These are phyloP conservation scores for Magnaporthales sp. DNA, from an alignment of 2,329 filamentous ascomycete species.

Conservation along the genomic window DNA sequence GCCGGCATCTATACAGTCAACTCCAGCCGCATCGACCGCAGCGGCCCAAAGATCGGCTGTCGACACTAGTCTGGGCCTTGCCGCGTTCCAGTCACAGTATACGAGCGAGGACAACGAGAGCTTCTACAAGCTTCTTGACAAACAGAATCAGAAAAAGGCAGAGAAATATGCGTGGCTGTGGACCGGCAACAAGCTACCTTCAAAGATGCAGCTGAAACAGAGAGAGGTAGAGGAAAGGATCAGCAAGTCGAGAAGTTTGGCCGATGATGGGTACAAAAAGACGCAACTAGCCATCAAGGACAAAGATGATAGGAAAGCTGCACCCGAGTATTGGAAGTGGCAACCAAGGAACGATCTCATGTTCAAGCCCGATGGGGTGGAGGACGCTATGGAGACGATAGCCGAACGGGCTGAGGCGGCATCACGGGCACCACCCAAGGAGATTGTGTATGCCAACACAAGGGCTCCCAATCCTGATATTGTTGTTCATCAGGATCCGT, in stretches of 20 bases:
- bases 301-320: slow-evolving; percentile 62
- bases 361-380: slow-evolving; percentile 65
- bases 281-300: slow-evolving; percentile 55
- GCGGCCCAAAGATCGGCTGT: slow-evolving; percentile 36
- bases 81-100: slow-evolving; percentile 83
- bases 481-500: slow-evolving; percentile 17
- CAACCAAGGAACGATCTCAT: slow-evolving; percentile 76
- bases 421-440: slow-evolving; percentile 68
- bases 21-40: slow-evolving; percentile 17
- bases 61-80: slow-evolving; percentile 72
- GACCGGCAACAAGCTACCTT: slow-evolving; percentile 75
- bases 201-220: slow-evolving; percentile 67
- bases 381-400: slow-evolving; percentile 51
- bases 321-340: slow-evolving; percentile 67
- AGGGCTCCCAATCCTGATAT: slow-evolving; percentile 51
- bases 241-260: slow-evolving; percentile 32
- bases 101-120: slow-evolving; percentile 98
- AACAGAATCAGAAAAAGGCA: slow-evolving; percentile 74
- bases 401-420: slow-evolving; percentile 59
- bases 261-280: slow-evolving; percentile 48
- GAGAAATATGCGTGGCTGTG: slow-evolving; percentile 88
- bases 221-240: slow-evolving; percentile 51
- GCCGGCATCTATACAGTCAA: slow-evolving; percentile 44
- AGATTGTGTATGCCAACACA: slow-evolving; percentile 77
- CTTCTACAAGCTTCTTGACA: slow-evolving; percentile 87